Conservation (phyloP, 2,329 filamentous ascomycete species). For the Colletotrichum cuscutae region DNA sequence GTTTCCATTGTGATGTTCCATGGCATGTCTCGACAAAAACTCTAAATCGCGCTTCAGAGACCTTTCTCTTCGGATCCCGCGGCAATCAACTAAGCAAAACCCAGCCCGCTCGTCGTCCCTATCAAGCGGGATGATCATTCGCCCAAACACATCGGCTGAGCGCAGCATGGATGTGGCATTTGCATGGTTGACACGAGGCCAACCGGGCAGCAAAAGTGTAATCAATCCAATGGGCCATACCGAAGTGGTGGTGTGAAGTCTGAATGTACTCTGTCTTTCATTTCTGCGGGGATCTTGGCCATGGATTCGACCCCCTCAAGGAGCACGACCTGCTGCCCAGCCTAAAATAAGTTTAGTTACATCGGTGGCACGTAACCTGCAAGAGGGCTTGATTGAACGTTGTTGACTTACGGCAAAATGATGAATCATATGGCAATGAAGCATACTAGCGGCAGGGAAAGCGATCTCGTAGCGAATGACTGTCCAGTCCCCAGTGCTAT, state of each 20-base stretch:
- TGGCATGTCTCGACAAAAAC: neutral
- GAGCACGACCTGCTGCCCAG: constrained; percentile 21
- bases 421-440: constrained; percentile 31
- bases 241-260: constrained; percentile 15
- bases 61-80: neutral
- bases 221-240: constrained; percentile 22
- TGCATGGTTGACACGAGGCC: neutral
- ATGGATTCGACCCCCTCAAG: constrained; percentile 24
- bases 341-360: neutral
- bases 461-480: constrained; percentile 31
- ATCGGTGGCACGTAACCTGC: too few relatives aligned
- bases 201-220: neutral
- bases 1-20: neutral
- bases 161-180: neutral
- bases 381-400: neutral
- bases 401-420: constrained; percentile 20
- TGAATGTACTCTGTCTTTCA: constrained; percentile 28
- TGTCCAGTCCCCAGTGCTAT: constrained; percentile 26
- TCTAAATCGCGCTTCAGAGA: neutral
- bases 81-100: neutral
- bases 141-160: neutral
- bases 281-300: constrained; percentile 18
- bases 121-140: neutral
- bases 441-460: constrained; percentile 29
- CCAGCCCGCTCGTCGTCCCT: neutral